These are phyloP conservation scores for Tricholoma terreum DNA, from an alignment of 768 basidiomycete genomes.

Conservation along the genomic window DNA sequence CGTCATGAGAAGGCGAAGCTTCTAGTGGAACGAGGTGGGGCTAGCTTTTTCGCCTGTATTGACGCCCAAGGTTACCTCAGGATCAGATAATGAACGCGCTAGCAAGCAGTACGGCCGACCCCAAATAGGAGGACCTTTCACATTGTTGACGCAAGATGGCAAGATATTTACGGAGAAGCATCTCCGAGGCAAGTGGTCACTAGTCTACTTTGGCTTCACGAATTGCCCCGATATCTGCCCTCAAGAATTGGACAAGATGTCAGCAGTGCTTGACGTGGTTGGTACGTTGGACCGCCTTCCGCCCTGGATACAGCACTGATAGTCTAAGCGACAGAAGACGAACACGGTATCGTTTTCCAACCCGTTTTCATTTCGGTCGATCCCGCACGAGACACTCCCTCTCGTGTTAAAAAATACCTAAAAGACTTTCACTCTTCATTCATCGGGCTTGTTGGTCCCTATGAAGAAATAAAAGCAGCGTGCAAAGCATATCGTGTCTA, in stretches of 20 bases:
- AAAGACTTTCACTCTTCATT: constrained; percentile 91
- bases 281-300: constrained; percentile 45
- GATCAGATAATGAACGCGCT: constrained; percentile 68
- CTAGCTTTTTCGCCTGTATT: neutral
- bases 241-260: constrained; percentile 95
- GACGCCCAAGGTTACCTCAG: constrained; percentile 1
- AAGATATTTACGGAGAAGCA: constrained; percentile 78
- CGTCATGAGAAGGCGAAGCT: constrained; percentile 79
- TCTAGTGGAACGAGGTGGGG: constrained; percentile 70
- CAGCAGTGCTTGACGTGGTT: constrained; percentile 64
- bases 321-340: constrained; percentile 48
- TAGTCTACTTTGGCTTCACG: constrained; percentile 97
- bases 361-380: constrained; percentile 97
- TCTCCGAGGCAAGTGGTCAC: constrained; percentile 86
- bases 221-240: constrained; percentile 99
- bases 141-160: constrained; percentile 62
- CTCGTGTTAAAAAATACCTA: constrained; percentile 61
- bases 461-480: constrained; percentile 75
- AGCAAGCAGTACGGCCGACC: constrained; percentile 79
- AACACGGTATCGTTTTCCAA: constrained; percentile 68
- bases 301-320: neutral
- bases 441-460: constrained; percentile 83
- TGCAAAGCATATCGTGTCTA: constrained; percentile 98
- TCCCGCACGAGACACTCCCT: constrained; percentile 80
- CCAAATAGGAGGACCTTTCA: constrained; percentile 89